These are phyloP conservation scores for Apiospora pterosperma DNA, from an alignment of 2,329 filamentous ascomycete genomes.

Conservation along the genomic window DNA sequence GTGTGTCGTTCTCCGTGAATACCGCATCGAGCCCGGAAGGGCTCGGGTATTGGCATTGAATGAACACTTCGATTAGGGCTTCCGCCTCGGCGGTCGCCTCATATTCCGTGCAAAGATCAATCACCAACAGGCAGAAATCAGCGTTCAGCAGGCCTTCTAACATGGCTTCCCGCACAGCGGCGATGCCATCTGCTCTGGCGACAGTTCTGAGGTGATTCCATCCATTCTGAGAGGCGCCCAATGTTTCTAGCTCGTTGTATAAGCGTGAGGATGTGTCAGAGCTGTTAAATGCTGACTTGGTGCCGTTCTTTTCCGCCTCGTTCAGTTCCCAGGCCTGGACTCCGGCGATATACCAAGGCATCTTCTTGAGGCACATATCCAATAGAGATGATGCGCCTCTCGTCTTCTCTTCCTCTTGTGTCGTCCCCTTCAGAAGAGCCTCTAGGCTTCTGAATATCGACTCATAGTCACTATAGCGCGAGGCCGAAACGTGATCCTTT, in stretches of 20 bases:
- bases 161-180: constrained; percentile 39
- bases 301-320: constrained; percentile 35
- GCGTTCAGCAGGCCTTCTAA: constrained; percentile 37
- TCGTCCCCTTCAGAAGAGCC: constrained; percentile 40
- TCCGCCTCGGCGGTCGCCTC: constrained; percentile 37
- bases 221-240: constrained; percentile 36
- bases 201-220: constrained; percentile 44
- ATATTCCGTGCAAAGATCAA: constrained; percentile 37
- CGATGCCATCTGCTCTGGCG: constrained; percentile 44
- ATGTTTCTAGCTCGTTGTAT: constrained; percentile 45
- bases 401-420: constrained; percentile 8
- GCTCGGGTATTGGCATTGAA: constrained; percentile 30
- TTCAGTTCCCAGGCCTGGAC: constrained; percentile 40
- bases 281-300: constrained; percentile 29
- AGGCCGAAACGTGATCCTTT: constrained; percentile 23
- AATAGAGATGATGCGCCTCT: constrained; percentile 38
- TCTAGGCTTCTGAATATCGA: constrained; percentile 43
- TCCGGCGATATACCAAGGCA: constrained; percentile 44
- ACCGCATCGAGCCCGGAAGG: constrained; percentile 30
- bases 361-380: constrained; percentile 44
- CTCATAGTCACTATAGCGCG: constrained; percentile 36
- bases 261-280: constrained; percentile 40
- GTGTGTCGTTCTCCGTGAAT: constrained; percentile 21
- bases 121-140: constrained; percentile 35
- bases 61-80: constrained; percentile 34